Conservation (phyloP, 352 stramenopile genomes). For the Pythium volutum region DNA sequence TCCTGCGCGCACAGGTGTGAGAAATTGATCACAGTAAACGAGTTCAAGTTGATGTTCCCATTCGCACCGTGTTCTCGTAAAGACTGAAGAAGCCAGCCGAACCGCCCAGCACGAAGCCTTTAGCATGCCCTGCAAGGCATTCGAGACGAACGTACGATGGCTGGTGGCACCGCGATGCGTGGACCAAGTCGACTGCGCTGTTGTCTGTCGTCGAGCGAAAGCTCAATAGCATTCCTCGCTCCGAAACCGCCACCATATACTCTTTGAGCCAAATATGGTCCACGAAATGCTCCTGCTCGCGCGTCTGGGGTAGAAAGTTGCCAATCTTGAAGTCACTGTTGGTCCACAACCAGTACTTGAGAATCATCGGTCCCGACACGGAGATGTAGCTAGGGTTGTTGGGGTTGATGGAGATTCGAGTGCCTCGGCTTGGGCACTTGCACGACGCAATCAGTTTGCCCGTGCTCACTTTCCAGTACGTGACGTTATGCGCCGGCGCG, state of each 20-base stretch:
- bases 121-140: constrained; percentile 56
- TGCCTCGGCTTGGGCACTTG: constrained; percentile 65
- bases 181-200: constrained; percentile 55
- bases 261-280: constrained; percentile 77
- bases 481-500: constrained; percentile 62
- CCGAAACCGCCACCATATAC: constrained; percentile 68
- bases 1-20: constrained; percentile 34
- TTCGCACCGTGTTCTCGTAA: constrained; percentile 67
- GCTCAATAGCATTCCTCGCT: constrained; percentile 59
- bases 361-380: constrained; percentile 67
- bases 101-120: constrained; percentile 73
- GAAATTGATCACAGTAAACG: too few relatives aligned
- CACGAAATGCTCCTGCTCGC: constrained; percentile 82
- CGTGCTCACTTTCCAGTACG: constrained; percentile 80
- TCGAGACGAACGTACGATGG: constrained; percentile 69
- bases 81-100: constrained; percentile 74
- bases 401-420: constrained; percentile 67
- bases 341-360: constrained; percentile 79
- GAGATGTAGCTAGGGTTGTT: constrained; percentile 70
- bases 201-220: constrained; percentile 56
- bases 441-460: constrained; percentile 67
- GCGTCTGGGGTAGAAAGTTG: constrained; percentile 67
- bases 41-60: too few relatives aligned
- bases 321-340: constrained; percentile 77
- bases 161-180: constrained; percentile 63